phyloP scores from a whole-genome alignment of 257 asterid genomes.

The Jacaranda mimosifolia region DNA sequence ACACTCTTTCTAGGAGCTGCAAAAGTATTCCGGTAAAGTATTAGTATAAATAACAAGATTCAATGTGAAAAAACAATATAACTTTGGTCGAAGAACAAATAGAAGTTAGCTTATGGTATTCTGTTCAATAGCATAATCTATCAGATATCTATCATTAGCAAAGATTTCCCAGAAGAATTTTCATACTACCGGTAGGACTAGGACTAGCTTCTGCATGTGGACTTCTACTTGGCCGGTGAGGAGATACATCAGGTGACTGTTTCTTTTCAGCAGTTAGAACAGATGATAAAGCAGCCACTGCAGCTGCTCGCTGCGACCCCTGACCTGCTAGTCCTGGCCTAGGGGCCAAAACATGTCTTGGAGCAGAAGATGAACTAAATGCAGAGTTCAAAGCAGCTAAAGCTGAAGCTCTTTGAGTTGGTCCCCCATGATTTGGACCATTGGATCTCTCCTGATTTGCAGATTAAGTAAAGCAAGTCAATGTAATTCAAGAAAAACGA shows the following conservation, averaged over 20 bases:
- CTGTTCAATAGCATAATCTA: background rate
- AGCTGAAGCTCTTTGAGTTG: slow-evolving; percentile 98
- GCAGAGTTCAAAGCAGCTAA: slow-evolving; percentile 97
- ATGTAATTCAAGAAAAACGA: slow-evolving; percentile 19
- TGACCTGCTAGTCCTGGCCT: slow-evolving; percentile 56
- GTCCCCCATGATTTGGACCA: slow-evolving; percentile 76
- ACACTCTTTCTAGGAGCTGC: slow-evolving; percentile 57
- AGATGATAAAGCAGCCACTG: slow-evolving; percentile 90
- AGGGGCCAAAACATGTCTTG: slow-evolving; percentile 57
- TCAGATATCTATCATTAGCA: background rate
- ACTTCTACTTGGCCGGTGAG: slow-evolving; percentile 64
- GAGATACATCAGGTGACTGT: slow-evolving; percentile 71
- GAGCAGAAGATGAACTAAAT: slow-evolving; percentile 63
- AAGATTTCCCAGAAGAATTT: too few relatives aligned
- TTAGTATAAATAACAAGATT: background rate
- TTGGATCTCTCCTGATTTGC: slow-evolving; percentile 67
- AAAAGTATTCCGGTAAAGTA: slow-evolving; percentile 24
- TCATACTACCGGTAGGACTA: slow-evolving; percentile 63
- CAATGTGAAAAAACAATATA: background rate
- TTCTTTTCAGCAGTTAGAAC: slow-evolving; percentile 85
- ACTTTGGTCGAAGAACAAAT: background rate
- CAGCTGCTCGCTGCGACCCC: slow-evolving; percentile 96
- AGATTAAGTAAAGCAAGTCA: slow-evolving; percentile 26
- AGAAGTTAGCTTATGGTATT: background rate
- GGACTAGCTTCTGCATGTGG: slow-evolving; percentile 53